Percentiles rank a stretch among this genome's conserved stretches.
phyloP scores from a whole-genome alignment of 768 basidiomycete species.

The Pulveroboletus sp. region DNA sequence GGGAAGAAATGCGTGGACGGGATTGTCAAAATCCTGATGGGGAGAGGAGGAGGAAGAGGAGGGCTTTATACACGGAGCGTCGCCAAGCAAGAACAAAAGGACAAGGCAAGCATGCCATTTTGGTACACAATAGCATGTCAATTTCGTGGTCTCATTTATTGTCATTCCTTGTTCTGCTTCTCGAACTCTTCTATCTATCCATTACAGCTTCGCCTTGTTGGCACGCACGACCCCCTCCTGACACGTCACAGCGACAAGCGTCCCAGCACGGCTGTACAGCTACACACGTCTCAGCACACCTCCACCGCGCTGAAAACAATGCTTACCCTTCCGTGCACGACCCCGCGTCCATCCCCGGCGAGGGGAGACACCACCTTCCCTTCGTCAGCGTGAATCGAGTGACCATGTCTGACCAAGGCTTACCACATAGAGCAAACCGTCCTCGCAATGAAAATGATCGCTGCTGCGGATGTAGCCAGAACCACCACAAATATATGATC shows the following conservation, averaged over 20 bases:
- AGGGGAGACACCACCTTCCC: slow-evolving; percentile 61
- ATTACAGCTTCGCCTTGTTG: slow-evolving; percentile 33
- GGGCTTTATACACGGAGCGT: slow-evolving; percentile 31
- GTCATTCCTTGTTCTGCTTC: slow-evolving; percentile 19
- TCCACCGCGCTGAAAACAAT: background rate
- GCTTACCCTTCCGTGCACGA: slow-evolving; percentile 69
- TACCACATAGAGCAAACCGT: slow-evolving; percentile 80
- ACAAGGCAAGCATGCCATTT: slow-evolving; percentile 22
- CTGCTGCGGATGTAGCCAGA: slow-evolving; percentile 33
- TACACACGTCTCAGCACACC: slow-evolving; percentile 27
- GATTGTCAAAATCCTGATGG: slow-evolving; percentile 38
- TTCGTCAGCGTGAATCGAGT: background rate
- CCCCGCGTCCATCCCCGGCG: slow-evolving; percentile 62
- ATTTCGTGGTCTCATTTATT: slow-evolving; percentile 15
- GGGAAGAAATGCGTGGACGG: slow-evolving; percentile 16
- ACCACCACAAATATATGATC: background rate
- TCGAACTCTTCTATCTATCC: slow-evolving; percentile 9
- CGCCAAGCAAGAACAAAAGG: slow-evolving; percentile 37
- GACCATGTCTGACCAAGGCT: slow-evolving; percentile 18
- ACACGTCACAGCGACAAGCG: slow-evolving; percentile 68
- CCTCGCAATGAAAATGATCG: slow-evolving; percentile 71
- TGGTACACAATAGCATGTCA: slow-evolving; percentile 28
- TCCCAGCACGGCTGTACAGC: slow-evolving; percentile 69
- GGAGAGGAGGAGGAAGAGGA: background rate
- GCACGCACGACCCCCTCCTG: slow-evolving; percentile 81